Evolutionary conservation across 306 rosid genomes (phyloP).

Genomic region (Glycyrrhiza uralensis): DNA sequence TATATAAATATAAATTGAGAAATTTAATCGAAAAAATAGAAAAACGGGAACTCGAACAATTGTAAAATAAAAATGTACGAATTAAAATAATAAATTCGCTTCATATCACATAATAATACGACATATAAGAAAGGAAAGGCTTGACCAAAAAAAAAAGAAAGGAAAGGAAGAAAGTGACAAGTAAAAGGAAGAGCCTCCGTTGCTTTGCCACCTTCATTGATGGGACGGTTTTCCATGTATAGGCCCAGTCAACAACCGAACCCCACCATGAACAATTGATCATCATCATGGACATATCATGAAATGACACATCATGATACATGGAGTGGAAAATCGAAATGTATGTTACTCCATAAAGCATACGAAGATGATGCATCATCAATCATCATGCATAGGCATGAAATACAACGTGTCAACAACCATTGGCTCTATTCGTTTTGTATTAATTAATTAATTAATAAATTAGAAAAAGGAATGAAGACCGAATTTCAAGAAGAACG

Average conservation of each 20-base stretch:
- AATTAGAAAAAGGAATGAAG: neutral
- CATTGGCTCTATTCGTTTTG: neutral
- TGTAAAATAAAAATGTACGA: too few species aligned
- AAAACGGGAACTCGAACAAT: too few species aligned
- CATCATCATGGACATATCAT: neutral
- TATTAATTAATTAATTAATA: neutral
- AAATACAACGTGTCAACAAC: neutral
- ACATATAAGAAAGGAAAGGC: too few species aligned
- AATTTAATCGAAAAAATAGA: too few species aligned
- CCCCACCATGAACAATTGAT: neutral
- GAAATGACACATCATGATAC: neutral
- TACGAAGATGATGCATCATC: neutral
- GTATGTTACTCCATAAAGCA: neutral
- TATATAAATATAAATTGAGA: too few species aligned
- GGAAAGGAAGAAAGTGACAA: constrained; percentile 6
- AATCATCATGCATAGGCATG: neutral
- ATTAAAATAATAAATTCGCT: too few species aligned
- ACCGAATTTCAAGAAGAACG: neutral
- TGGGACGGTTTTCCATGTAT: neutral
- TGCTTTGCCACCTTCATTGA: neutral
- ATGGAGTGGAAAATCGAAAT: neutral
- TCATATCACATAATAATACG: too few species aligned
- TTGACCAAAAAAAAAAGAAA: too few species aligned
- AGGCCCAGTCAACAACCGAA: neutral
- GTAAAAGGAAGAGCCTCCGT: neutral